phyloP scores from a whole-genome alignment of 495 filamentous ascomycete genomes.

The Aspergillus steynii region DNA sequence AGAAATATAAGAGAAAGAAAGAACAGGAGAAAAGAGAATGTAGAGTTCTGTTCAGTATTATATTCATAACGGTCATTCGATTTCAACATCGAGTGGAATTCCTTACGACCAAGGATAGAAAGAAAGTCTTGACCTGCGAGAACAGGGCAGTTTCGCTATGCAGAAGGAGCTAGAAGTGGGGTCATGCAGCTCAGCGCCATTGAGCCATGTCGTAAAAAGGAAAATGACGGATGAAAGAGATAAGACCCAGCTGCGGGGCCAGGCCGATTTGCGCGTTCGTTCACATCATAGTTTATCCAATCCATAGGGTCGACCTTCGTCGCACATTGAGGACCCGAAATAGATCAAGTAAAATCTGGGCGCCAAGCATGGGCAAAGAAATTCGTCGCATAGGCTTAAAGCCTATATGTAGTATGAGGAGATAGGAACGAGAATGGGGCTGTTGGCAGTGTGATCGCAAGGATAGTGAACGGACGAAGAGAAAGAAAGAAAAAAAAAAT shows the following conservation, averaged over 20 bases:
- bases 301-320: not conserved
- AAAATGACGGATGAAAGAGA: not conserved
- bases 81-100: not conserved
- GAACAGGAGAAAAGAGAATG: conserved; percentile 1
- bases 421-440: not conserved
- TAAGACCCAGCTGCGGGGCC: not conserved
- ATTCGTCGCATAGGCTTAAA: not conserved
- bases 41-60: not conserved
- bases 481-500: not conserved
- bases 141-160: not conserved
- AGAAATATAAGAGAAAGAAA: conserved; percentile 3
- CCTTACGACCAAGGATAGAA: not conserved
- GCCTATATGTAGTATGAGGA: not conserved
- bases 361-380: not conserved
- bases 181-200: not conserved
- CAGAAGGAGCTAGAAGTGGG: not conserved
- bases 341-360: not conserved
- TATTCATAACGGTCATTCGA: not conserved
- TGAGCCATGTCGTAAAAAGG: not conserved
- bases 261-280: not conserved
- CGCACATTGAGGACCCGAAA: not conserved
- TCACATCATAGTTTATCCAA: not conserved
- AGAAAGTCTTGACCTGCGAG: not conserved
- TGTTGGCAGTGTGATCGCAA: not conserved
- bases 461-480: not conserved